Evolutionary conservation across 1,139 yeast genomes (phyloP), one percentile per base, ranked within the genome.

Genomic region (Yamadazyma pseudoaaseri): DNA sequence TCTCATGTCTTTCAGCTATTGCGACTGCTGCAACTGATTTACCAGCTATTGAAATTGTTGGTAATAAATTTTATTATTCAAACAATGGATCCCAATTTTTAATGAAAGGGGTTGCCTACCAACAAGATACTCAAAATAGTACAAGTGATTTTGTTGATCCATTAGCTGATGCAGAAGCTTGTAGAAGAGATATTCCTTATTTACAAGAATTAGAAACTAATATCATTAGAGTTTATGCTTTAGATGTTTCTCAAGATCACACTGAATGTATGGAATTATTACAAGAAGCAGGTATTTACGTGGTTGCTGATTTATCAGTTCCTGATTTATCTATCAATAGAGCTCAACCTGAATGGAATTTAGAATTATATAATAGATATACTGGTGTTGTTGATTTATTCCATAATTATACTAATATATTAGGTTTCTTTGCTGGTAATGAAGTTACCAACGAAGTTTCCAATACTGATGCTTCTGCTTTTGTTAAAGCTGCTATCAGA

Each of bases 351-450:
- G 65, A 65, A 45, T 89, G 94, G 75, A 80, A 76, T 53, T 62
- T 75, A 20, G 73, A 68, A 30, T 84, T 86, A 55, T 66, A 84
- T 54, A 62, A 76, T 33, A 81, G 92, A 54, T 86, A 87, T 41
- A 86, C 90, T 59, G 75, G 73, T 38, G 82, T 89, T 44, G 81
- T 89, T 46, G 96, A 90, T 53, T 83, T 82, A 37, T 85, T 90
- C 65, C 79, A 81, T 51, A 72, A 79, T 49, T 90, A 86, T 62
- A 81, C 95, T 37, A 90, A 90, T 56, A 72, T 86, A 10, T 64
- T 89, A 42, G 97, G 96, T n/a, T 87, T 87, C 68, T 82, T 90
- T 55, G 80, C 95, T 29, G 97, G 97, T 52, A 90, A 90, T 57
- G 97, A 90, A 67, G 84, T 90, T 40, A 81, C 92, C 52, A 68